phyloP scores from a whole-genome alignment of 192 early-diverging fungal species.

The Backusella sp. region DNA sequence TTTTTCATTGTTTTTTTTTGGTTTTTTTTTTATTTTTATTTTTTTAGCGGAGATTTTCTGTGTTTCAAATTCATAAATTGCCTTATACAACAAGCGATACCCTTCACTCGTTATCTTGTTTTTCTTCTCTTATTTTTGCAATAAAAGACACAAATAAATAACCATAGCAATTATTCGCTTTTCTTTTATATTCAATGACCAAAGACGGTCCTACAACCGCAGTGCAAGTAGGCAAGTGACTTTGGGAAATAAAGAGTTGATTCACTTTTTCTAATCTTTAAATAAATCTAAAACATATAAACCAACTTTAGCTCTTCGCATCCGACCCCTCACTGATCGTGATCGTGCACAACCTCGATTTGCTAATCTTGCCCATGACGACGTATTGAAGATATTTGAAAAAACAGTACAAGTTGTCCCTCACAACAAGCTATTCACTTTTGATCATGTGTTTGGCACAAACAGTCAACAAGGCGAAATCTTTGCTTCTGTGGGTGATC shows the following conservation, averaged over 20 bases:
- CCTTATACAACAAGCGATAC: not conserved
- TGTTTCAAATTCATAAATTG: too few relatives aligned
- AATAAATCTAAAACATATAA: constrained; percentile 4
- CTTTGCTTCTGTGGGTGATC: constrained; percentile 23
- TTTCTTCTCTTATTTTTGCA: not conserved
- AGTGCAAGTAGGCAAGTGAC: constrained; percentile 39
- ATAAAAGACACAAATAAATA: not conserved
- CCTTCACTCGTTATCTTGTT: not conserved
- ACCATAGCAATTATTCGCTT: not conserved
- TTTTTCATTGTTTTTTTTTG: not conserved
- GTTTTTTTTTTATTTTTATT: not conserved
- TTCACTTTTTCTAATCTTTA: not conserved
- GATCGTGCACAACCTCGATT: constrained; percentile 38
- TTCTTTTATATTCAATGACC: constrained; percentile 14
- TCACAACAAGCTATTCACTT: constrained; percentile 32
- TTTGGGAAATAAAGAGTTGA: not conserved
- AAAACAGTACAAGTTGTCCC: constrained; percentile 31
- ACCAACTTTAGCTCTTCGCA: constrained; percentile 27
- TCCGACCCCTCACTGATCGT: constrained; percentile 30
- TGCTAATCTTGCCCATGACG: constrained; percentile 29
- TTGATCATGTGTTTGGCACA: constrained; percentile 37
- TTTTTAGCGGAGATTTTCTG: not conserved
- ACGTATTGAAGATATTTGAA: constrained; percentile 28
- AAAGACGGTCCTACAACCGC: constrained; percentile 36
- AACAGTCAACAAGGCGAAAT: constrained; percentile 32